Evolutionary conservation across 2,329 filamentous ascomycete genomes (phyloP), one percentile per base, ranked within the genome.

Genomic region (Apiospora pterosperma): DNA sequence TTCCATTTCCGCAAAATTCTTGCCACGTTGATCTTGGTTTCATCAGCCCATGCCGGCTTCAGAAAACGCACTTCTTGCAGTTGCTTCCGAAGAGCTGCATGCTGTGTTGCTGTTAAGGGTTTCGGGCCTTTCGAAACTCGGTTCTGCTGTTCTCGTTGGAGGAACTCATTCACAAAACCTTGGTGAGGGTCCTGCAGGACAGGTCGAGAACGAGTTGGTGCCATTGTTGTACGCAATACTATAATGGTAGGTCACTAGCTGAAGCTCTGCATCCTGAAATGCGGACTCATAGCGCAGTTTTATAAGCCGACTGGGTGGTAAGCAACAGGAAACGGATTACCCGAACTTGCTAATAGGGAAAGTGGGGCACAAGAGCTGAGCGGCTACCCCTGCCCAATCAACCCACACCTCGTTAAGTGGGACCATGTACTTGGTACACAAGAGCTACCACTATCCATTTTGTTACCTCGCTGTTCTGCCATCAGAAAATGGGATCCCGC

Each of bases 1-100:
- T 55, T 55, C 63, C 39, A 70, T 67, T 69, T 72, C 59, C 65
- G 65, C 61, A 72, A 62, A 34, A 70, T 65, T 34, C 67, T 59
- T 36, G 62, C 52, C 64, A 72, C 64, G 44, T 72, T 72, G 23
- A 68, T 66, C 63, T 72, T 70, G 5, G 69, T 71, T 36, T 59
- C 48, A 36, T 69, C 64, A 59, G 67, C 61, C 63, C 66, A 71
- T 28, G 63, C 66, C 59, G 64, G 68, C 52, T 59, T 63, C 42
- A 70, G 64, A 59, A 69, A 71, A 25, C 68, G 61, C 62, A 63
- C 61, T n/a, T 58, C 61, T 41, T 68, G 52, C 16, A 71, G 63
- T 65, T 71, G 34, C 59, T 68, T 61, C 61, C 65, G 65, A 59
- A 70, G 67, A 34, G 66, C 66, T 39, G 44, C 61, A 63, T 65